Evolutionary conservation across 129 eudicot species (phyloP), one percentile per base, ranked within the genome.

Genomic region (Tagetes erecta): DNA sequence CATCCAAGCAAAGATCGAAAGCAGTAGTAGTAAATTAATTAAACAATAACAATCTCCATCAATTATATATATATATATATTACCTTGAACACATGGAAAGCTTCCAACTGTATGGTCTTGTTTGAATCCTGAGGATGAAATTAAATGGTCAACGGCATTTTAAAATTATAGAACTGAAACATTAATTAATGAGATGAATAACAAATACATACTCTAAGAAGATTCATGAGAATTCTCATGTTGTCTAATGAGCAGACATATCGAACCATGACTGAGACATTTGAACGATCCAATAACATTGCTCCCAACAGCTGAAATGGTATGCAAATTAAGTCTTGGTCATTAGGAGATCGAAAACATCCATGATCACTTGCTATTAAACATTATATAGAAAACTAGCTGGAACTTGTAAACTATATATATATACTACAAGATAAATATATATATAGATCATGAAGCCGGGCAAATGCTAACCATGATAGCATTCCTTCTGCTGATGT

Each of bases 191-290:
- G 4, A 6, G 47, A 57, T 39, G 52, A 2, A 45, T 12, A 8
- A 64, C 56, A 13, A 62, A 30, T 11, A 52, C 11, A 20, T 93
- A 93, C 98, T 79, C 97, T 79, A 46, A 94, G 93, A 82, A 94
- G 96, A 84, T 94, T 94, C 98, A 94, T 94, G 67, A 90, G 89
- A 68, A 86, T 85, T 84, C 96, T 90, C 86, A 94, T 81, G 72
- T 94, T 94, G 78, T 86, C 97, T 82, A 88, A 56, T 75, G 97
- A 94, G 86, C 89, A 73, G 60, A 88, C 96, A 68, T 88, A 94
- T 75, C 85, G 77, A 14, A 86, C 86, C 98, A 94, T 94, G 37
- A 89, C 91, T 34, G 80, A 81, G 59, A 91, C 70, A 74, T 94
- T 94, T 67, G 96, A 84, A 59, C 97, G 97, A 70, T 90, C 98